A percentile compares a stretch with the other conserved stretches of the same genome.
These are phyloP conservation scores for Eleusine indica DNA, from an alignment of 176 grass and related monocot genomes.

Conservation along the genomic window DNA sequence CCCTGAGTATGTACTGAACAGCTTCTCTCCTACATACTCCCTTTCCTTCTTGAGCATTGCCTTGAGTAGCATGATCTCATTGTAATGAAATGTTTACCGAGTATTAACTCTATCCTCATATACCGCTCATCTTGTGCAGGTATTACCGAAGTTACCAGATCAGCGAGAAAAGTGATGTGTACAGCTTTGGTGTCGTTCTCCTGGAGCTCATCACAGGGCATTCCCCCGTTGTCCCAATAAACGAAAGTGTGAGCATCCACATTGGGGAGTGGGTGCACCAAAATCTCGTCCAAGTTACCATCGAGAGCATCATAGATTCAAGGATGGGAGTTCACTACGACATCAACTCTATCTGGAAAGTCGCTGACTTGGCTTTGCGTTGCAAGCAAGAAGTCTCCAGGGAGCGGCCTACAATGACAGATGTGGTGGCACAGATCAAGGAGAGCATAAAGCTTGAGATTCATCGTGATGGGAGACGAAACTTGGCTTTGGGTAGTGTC, in stretches of 20 bases:
- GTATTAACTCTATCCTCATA: too few relatives aligned
- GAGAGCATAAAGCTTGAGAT: neutral
- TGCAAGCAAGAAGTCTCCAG: conserved; percentile 33
- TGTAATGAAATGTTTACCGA: too few relatives aligned
- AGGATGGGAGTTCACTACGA: conserved; percentile 26
- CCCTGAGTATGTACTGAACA: too few relatives aligned
- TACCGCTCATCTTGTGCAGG: too few relatives aligned
- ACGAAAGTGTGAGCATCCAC: conserved; percentile 35
- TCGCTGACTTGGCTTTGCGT: conserved; percentile 24
- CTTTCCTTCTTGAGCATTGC: too few relatives aligned
- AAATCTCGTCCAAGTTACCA: conserved; percentile 9
- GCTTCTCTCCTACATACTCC: too few relatives aligned
- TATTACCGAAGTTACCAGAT: too few relatives aligned
- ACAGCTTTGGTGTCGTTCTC: conserved; percentile 35
- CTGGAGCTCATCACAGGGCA: too few relatives aligned
- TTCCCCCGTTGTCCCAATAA: conserved; percentile 27
- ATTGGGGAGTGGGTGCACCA: conserved; percentile 50
- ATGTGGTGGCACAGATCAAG: neutral
- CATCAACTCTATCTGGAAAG: conserved; percentile 39
- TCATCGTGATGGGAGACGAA: too few relatives aligned
- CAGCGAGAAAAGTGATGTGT: conserved; percentile 9
- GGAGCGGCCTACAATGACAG: conserved; percentile 28
- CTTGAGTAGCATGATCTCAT: too few relatives aligned
- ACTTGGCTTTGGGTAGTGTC: too few relatives aligned
- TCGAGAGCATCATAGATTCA: conserved; percentile 37